Percentiles rank a stretch among this genome's conserved stretches.
Conservation (phyloP, 202 grass and related monocot genomes). For the Panicum hallii region DNA sequence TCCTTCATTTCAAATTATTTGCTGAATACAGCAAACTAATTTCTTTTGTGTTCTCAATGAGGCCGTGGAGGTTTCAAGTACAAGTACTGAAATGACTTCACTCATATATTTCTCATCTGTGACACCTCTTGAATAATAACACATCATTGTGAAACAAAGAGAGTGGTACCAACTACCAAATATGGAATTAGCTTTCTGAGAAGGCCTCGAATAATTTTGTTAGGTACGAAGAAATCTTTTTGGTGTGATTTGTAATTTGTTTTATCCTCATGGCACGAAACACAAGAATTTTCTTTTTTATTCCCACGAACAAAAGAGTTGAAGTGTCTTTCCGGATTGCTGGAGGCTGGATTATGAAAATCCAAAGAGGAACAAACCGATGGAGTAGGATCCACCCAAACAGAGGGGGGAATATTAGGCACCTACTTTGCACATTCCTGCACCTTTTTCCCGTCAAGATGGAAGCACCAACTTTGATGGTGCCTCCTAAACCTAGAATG, state of each 20-base stretch:
- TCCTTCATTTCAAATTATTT: not conserved
- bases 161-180: too few species aligned
- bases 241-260: too few species aligned
- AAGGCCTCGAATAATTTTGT: not conserved
- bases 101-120: not conserved
- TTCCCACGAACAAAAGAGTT: not conserved
- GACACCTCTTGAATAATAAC: not conserved
- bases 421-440: not conserved
- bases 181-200: too few species aligned
- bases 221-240: not conserved
- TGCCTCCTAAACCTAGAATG: not conserved
- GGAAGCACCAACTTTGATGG: not conserved
- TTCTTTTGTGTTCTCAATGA: not conserved
- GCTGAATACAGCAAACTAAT: not conserved
- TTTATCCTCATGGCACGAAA: not conserved
- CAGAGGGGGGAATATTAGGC: constrained; percentile 12
- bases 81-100: not conserved
- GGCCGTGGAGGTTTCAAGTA: not conserved
- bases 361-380: not conserved
- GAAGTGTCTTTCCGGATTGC: not conserved
- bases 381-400: constrained; percentile 18
- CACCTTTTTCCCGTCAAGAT: not conserved
- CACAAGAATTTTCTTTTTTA: not conserved
- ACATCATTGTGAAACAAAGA: not conserved
- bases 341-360: not conserved